These are phyloP conservation scores for Pseudogymnoascus sp. DNA, from an alignment of 2,329 filamentous ascomycete species.

Conservation along the genomic window DNA sequence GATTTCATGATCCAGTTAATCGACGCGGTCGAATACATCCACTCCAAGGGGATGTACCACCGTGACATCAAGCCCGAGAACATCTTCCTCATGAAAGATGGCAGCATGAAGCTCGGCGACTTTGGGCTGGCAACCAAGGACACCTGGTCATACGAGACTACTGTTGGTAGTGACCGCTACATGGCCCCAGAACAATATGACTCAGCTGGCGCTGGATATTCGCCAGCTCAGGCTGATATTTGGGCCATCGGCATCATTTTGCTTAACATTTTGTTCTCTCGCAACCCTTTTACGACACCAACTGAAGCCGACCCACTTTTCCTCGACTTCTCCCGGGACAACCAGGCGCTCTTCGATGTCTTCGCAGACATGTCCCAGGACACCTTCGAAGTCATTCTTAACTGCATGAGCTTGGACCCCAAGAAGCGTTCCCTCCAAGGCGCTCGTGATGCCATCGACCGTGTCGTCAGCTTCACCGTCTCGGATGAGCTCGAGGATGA, in stretches of 20 bases:
- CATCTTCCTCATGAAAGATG: conserved; percentile 83
- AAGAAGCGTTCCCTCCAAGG: conserved; percentile 74
- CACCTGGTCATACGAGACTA: conserved; percentile 83
- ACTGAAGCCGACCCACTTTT: conserved; percentile 88
- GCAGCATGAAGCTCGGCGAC: conserved; percentile 92
- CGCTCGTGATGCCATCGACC: conserved; percentile 68
- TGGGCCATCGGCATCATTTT: conserved; percentile 97
- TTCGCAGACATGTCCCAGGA: conserved; percentile 99
- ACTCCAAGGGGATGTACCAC: conserved; percentile 85
- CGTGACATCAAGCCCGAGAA: conserved; percentile 99
- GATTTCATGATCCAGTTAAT: conserved; percentile 95
- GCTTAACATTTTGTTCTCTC: conserved; percentile 91
- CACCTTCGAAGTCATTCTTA: conserved; percentile 85
- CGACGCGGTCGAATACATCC: conserved; percentile 81
- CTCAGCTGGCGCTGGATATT: conserved; percentile 78
- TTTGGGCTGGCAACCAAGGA: conserved; percentile 89
- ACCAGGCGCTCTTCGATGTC: conserved; percentile 93
- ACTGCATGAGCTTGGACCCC: conserved; percentile 88
- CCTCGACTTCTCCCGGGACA: conserved; percentile 85
- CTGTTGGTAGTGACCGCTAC: conserved; percentile 94
- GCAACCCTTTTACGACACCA: conserved; percentile 90
- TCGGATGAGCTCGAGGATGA: conserved; percentile 87
- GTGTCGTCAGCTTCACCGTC: conserved; percentile 84
- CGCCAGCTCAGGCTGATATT: conserved; percentile 84
- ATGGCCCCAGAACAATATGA: conserved; percentile 99